Evolutionary conservation across 768 basidiomycete species (phyloP).

Genomic region (Boletus rubroflammeus): DNA sequence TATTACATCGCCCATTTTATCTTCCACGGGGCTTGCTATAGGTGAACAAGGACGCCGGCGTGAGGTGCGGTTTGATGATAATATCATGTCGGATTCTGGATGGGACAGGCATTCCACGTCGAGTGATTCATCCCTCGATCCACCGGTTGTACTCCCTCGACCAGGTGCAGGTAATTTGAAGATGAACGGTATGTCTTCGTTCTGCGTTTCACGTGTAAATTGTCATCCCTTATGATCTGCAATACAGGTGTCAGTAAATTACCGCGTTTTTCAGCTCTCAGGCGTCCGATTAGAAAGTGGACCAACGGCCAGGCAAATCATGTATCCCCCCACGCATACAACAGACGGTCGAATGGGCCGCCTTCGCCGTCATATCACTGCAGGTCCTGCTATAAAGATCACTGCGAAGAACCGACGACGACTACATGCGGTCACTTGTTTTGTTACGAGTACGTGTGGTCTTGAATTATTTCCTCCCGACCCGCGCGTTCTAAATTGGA

Average conservation of each 20-base stretch:
- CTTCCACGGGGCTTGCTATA: slow-evolving; percentile 28
- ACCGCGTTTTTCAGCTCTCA: slow-evolving; percentile 31
- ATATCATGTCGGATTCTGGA: slow-evolving; percentile 26
- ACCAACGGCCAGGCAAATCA: slow-evolving; percentile 11
- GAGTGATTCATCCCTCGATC: slow-evolving; percentile 28
- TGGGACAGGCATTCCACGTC: slow-evolving; percentile 33
- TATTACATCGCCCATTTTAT: slow-evolving; percentile 27
- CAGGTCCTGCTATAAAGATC: slow-evolving; percentile 45
- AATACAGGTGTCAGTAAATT: slow-evolving; percentile 27
- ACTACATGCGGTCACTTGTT: slow-evolving; percentile 66
- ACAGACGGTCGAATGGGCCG: slow-evolving; percentile 8
- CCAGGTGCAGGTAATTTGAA: slow-evolving; percentile 6
- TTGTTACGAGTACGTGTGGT: slow-evolving; percentile 41
- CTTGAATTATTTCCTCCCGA: neutral
- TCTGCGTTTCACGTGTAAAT: neutral
- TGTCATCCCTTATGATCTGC: neutral
- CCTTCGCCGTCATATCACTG: slow-evolving; percentile 38
- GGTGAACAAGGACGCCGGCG: slow-evolving; percentile 30
- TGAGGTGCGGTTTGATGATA: slow-evolving; percentile 34
- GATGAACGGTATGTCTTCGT: slow-evolving; percentile 19
- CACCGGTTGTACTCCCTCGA: slow-evolving; percentile 17
- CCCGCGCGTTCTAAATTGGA: neutral
- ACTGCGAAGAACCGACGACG: slow-evolving; percentile 53
- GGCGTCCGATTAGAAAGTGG: slow-evolving; percentile 18
- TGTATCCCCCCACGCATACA: neutral